Conservation (phyloP, 768 basidiomycete genomes). For the Termitomyces sp. region DNA sequence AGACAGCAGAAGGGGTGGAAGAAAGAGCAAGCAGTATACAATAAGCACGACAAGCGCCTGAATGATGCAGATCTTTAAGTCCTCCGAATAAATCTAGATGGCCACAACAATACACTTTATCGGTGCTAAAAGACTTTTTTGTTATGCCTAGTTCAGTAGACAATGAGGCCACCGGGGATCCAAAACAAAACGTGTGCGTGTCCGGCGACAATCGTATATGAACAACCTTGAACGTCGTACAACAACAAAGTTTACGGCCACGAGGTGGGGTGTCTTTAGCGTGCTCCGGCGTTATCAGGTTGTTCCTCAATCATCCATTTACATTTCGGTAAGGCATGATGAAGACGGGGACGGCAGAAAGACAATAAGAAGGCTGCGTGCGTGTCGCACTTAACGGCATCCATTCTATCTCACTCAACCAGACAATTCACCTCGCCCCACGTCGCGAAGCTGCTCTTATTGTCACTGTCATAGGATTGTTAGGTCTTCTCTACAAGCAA, state of each 20-base stretch:
- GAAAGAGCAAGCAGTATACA: slow-evolving; percentile 1
- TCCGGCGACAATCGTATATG: slow-evolving; percentile 20
- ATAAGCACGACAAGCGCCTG: slow-evolving; percentile 2
- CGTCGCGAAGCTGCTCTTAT: slow-evolving; percentile 17
- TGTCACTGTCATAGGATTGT: slow-evolving; percentile 20
- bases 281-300: slow-evolving; percentile 23
- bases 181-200: slow-evolving; percentile 17
- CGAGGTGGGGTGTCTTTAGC: slow-evolving; percentile 23
- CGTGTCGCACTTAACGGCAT: slow-evolving; percentile 2
- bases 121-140: slow-evolving; percentile 10
- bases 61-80: slow-evolving; percentile 22
- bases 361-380: slow-evolving; percentile 26
- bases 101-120: slow-evolving; percentile 15
- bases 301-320: slow-evolving; percentile 22
- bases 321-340: slow-evolving; percentile 27
- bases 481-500: slow-evolving; percentile 5
- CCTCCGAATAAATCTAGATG: slow-evolving; percentile 19
- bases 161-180: slow-evolving; percentile 22
- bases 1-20: background rate
- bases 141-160: slow-evolving; percentile 12
- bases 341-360: slow-evolving; percentile 14
- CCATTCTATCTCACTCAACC: slow-evolving; percentile 12
- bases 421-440: slow-evolving; percentile 18
- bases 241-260: slow-evolving; percentile 31
- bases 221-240: slow-evolving; percentile 17